Evolutionary conservation across 2,329 filamentous ascomycete genomes (phyloP).

Genomic region (Camillea tinctor): DNA sequence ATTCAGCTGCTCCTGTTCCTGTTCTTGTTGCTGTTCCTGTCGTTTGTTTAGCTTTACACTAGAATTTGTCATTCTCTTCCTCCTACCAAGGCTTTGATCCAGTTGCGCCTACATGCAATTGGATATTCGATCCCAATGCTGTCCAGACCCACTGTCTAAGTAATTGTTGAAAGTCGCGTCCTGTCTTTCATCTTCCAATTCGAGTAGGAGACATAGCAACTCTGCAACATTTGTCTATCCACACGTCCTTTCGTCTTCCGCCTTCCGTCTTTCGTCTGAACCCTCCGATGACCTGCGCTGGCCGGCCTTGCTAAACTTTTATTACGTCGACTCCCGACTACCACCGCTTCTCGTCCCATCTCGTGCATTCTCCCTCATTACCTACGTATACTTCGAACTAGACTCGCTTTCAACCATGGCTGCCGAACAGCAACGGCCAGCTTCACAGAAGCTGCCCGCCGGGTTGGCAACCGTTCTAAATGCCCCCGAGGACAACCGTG

Average conservation of each 20-base stretch:
- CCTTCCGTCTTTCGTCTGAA: background rate
- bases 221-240: background rate
- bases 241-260: too few species aligned
- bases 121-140: conserved; percentile 25
- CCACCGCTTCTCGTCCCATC: background rate
- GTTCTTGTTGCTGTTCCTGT: too few species aligned
- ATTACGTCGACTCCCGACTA: background rate
- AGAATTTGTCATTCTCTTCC: conserved; percentile 12
- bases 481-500: conserved; percentile 48
- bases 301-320: background rate
- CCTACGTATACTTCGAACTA: background rate
- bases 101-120: conserved; percentile 31
- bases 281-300: background rate
- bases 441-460: conserved; percentile 46
- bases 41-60: conserved; percentile 8
- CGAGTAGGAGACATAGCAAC: conserved; percentile 1
- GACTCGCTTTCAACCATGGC: conserved; percentile 30
- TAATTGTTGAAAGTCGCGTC: conserved; percentile 13
- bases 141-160: conserved; percentile 20
- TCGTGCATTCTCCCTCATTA: background rate
- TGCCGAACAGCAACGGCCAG: conserved; percentile 36
- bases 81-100: conserved; percentile 2
- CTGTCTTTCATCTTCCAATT: conserved; percentile 4
- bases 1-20: conserved; percentile 2
- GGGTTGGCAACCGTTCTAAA: conserved; percentile 53